Percentiles rank a stretch among this genome's conserved stretches.
phyloP scores from a whole-genome alignment of 1,139 yeast species.

The Taphrina sp. region DNA sequence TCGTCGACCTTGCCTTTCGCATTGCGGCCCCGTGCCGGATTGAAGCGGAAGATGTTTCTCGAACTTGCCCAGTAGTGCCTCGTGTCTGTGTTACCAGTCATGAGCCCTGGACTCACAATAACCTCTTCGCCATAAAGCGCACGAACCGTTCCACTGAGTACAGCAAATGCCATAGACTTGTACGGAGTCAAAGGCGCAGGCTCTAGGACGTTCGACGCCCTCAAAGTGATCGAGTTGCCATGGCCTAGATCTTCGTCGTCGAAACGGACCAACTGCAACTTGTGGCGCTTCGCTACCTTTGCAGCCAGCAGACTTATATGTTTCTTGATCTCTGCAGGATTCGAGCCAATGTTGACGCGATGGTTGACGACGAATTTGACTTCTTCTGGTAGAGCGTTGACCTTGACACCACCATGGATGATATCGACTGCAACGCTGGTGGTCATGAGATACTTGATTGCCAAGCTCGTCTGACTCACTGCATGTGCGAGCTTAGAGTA shows the following conservation, averaged over 20 bases:
- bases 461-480: background rate
- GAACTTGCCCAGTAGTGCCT: slow-evolving; percentile 47
- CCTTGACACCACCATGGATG: slow-evolving; percentile 65
- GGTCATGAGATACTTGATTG: slow-evolving; percentile 50
- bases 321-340: slow-evolving; percentile 48
- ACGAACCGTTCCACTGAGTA: slow-evolving; percentile 57
- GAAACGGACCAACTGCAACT: slow-evolving; percentile 49
- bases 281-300: slow-evolving; percentile 50
- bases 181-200: slow-evolving; percentile 59
- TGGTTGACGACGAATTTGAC: slow-evolving; percentile 59
- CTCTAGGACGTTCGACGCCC: slow-evolving; percentile 45
- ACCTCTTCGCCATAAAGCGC: slow-evolving; percentile 57
- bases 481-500: slow-evolving; percentile 4
- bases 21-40: slow-evolving; percentile 45
- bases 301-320: slow-evolving; percentile 48
- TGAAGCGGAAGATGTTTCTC: slow-evolving; percentile 67
- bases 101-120: slow-evolving; percentile 61
- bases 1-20: slow-evolving; percentile 9
- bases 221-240: slow-evolving; percentile 34
- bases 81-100: slow-evolving; percentile 86
- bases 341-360: slow-evolving; percentile 57
- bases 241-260: slow-evolving; percentile 42
- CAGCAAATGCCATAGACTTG: slow-evolving; percentile 51
- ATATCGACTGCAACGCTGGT: slow-evolving; percentile 72
- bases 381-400: slow-evolving; percentile 72